Conservation (phyloP, 2,329 filamentous ascomycete genomes). For the Aspergillus versicolor region DNA sequence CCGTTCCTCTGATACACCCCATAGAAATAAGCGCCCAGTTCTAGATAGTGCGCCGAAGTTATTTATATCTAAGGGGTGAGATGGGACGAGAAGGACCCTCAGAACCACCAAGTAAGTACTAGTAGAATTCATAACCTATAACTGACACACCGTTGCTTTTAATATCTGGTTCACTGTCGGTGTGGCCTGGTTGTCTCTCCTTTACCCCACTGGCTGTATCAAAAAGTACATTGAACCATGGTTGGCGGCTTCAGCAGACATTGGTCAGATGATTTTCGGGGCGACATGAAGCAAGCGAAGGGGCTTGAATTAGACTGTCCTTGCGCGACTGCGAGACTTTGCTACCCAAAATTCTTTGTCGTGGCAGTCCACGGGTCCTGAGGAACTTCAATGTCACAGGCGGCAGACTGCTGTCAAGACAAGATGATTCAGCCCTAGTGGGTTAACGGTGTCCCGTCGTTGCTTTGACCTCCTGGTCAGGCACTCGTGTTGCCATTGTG, state of each 20-base stretch:
- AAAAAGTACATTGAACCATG: constrained; percentile 16
- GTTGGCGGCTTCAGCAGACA: constrained; percentile 7
- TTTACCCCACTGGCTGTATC: constrained; percentile 21
- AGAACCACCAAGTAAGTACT: background rate
- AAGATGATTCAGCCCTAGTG: constrained; percentile 6
- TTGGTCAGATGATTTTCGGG: constrained; percentile 1
- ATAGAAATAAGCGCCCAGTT: background rate
- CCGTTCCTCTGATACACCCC: background rate
- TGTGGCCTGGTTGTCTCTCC: constrained; percentile 11
- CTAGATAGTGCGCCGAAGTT: background rate
- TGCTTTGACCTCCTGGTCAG: constrained; percentile 15
- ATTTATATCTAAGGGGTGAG: background rate
- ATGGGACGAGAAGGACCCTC: background rate
- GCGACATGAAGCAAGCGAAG: background rate
- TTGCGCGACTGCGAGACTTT: no score
- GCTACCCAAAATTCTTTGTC: no score
- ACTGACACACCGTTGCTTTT: background rate
- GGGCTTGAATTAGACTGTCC: background rate
- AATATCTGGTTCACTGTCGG: background rate
- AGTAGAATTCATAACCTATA: background rate
- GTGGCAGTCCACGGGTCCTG: no score
- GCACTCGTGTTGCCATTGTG: constrained; percentile 13
- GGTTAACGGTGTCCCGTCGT: background rate
- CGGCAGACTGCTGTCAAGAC: no score
- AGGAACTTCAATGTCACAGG: no score